Conservation (phyloP, 176 grass and related monocot species). For the Triticum dicoccoides region DNA sequence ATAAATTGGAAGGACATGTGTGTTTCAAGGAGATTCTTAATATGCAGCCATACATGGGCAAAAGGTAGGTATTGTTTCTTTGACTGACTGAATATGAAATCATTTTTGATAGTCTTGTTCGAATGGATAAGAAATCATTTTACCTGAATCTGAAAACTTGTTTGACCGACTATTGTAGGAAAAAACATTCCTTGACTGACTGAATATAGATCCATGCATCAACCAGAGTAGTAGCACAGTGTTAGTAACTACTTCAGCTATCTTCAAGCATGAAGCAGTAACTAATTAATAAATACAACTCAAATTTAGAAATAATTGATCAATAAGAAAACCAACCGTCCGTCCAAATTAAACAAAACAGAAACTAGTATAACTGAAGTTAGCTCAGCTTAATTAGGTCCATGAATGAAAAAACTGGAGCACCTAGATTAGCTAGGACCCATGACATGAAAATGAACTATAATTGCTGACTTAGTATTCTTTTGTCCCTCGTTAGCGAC, state of each 20-base stretch:
- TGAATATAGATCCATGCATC: neutral
- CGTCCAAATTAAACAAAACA: too few species aligned
- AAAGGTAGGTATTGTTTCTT: constrained; percentile 23
- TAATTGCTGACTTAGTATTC: constrained; percentile 2
- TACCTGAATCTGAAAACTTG: neutral
- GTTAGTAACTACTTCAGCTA: neutral
- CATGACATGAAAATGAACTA: neutral
- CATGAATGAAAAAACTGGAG: neutral
- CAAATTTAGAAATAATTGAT: too few species aligned
- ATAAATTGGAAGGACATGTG: constrained; percentile 75
- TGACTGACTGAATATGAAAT: too few species aligned
- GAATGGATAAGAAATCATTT: constrained; percentile 3
- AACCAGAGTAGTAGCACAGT: neutral
- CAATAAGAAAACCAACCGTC: too few species aligned
- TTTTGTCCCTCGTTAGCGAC: neutral
- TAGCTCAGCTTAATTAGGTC: neutral
- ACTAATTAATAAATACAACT: too few species aligned
- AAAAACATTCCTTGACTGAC: neutral
- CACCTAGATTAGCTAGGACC: neutral
- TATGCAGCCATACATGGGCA: constrained; percentile 62
- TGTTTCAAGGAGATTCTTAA: constrained; percentile 69
- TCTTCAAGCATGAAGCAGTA: neutral
- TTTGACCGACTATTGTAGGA: too few species aligned
- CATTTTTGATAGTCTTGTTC: neutral
- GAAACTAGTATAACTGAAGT: too few species aligned